Percentiles rank a stretch among this genome's conserved stretches.
Conservation (phyloP, 2,329 filamentous ascomycete species). For the Trichoderma oligosporum region DNA sequence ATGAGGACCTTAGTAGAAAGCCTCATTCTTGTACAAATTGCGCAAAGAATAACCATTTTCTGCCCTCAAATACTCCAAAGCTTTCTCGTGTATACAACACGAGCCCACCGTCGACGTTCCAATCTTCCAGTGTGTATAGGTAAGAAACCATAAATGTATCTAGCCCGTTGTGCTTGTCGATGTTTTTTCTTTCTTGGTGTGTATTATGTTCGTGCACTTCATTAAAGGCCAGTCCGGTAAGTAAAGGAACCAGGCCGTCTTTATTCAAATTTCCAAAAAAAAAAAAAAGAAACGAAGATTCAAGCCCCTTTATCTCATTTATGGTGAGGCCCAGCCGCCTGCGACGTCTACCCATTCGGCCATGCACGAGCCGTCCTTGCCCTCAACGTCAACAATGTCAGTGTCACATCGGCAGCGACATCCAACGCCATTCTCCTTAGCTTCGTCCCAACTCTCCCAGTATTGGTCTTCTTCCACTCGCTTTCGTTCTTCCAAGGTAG, state of each 20-base stretch:
- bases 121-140: neutral
- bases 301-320: slow-evolving; percentile 21
- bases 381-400: slow-evolving; percentile 95
- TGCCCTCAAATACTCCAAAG: neutral
- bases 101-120: neutral
- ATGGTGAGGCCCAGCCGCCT: slow-evolving; percentile 74
- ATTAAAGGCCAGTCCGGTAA: slow-evolving; percentile 13
- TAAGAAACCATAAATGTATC: slow-evolving; percentile 6
- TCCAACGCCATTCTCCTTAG: slow-evolving; percentile 93
- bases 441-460: slow-evolving; percentile 82
- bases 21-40: neutral
- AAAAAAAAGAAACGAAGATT: neutral
- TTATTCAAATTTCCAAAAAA: slow-evolving; percentile 13
- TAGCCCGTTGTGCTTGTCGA: neutral
- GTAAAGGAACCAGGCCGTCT: neutral
- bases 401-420: slow-evolving; percentile 96
- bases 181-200: slow-evolving; percentile 3
- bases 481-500: slow-evolving; percentile 75
- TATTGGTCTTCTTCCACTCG: slow-evolving; percentile 91
- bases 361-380: slow-evolving; percentile 92
- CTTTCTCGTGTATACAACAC: neutral
- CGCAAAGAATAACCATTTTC: neutral
- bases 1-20: neutral
- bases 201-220: slow-evolving; percentile 19
- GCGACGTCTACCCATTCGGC: slow-evolving; percentile 97